Evolutionary conservation across 176 grass and related monocot species (phyloP).

Genomic region (Melocanna baccifera): DNA sequence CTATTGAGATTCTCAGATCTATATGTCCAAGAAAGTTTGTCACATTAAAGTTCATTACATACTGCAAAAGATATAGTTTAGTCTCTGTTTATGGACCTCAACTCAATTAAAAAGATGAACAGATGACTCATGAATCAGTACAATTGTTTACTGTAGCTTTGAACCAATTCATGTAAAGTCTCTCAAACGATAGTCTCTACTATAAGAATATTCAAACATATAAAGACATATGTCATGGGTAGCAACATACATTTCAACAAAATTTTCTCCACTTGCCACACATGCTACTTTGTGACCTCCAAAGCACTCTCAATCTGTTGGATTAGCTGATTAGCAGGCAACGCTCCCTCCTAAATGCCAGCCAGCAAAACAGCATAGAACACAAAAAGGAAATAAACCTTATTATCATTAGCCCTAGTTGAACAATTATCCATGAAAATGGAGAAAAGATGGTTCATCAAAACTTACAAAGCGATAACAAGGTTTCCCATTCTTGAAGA

Average conservation of each 20-base stretch:
- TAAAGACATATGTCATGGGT: not conserved
- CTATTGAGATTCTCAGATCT: not conserved
- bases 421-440: slow-evolving; percentile 10
- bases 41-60: not conserved
- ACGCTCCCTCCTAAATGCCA: slow-evolving; percentile 72
- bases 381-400: not conserved
- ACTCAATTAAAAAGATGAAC: not conserved
- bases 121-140: not conserved
- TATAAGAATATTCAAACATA: slow-evolving; percentile 17
- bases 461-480: slow-evolving; percentile 87
- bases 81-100: not conserved
- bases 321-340: slow-evolving; percentile 76
- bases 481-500: slow-evolving; percentile 91
- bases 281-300: slow-evolving; percentile 31
- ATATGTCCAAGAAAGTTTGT: not conserved
- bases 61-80: not conserved
- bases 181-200: not conserved
- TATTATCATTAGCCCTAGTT: not conserved
- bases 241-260: not conserved
- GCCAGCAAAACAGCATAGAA: not conserved
- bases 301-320: slow-evolving; percentile 78
- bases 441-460: not conserved
- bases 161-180: not conserved
- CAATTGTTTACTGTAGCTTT: not conserved
- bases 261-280: not conserved